Conservation (phyloP, 345 rosid species). For the Cardamine chenopodiifolia region DNA sequence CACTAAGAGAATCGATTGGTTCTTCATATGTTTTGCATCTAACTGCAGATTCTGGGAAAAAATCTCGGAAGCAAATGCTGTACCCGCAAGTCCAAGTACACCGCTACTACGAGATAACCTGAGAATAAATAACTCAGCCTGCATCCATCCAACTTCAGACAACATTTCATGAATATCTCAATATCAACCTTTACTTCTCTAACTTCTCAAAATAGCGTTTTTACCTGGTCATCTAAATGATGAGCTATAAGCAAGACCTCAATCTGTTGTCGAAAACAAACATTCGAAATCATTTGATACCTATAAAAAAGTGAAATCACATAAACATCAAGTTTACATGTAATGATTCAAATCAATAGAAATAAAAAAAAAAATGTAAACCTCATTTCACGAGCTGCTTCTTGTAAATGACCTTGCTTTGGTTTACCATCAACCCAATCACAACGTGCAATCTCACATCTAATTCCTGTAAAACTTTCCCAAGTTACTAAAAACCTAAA, state of each 20-base stretch:
- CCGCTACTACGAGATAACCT: conserved; percentile 91
- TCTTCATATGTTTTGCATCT: conserved; percentile 41
- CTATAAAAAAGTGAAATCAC: conserved; percentile 36
- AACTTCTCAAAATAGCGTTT: conserved; percentile 19
- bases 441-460: conserved; percentile 80
- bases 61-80: conserved; percentile 74
- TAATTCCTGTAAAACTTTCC: conserved; percentile 64
- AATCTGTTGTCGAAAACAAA: conserved; percentile 59
- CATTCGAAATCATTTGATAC: conserved; percentile 67
- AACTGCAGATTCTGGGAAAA: conserved; percentile 47
- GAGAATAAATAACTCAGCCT: conserved; percentile 88
- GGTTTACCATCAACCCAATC: conserved; percentile 82
- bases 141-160: conserved; percentile 51
- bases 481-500: conserved; percentile 11
- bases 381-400: conserved; percentile 92
- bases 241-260: conserved; percentile 89
- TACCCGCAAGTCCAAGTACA: conserved; percentile 95
- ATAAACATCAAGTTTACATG: background rate
- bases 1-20: conserved; percentile 63
- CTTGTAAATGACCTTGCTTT: conserved; percentile 83
- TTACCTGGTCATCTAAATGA: conserved; percentile 92
- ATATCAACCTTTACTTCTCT: background rate
- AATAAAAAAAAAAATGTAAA: conserved; percentile 26
- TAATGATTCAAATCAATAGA: conserved; percentile 5
- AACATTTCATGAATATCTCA: conserved; percentile 22